Conservation (phyloP, 768 basidiomycete species). For the Boletus rufocinnamomeus region DNA sequence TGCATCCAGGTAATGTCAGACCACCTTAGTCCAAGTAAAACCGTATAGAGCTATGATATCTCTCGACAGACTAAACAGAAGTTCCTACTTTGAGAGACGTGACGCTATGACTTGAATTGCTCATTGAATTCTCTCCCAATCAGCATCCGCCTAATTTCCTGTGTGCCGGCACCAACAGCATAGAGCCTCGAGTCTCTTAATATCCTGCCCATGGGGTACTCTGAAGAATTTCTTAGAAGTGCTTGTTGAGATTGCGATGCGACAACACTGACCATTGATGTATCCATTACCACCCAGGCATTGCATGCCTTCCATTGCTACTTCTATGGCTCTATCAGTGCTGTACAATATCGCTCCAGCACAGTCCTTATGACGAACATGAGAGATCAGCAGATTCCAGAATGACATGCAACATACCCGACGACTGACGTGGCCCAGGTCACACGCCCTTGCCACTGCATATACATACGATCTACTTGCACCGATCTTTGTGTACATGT, state of each 20-base stretch:
- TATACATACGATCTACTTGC: constrained; percentile 91
- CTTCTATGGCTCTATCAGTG: constrained; percentile 89
- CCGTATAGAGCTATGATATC: not conserved
- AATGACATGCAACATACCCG: constrained; percentile 49
- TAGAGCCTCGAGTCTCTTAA: constrained; percentile 87
- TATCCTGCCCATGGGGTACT: constrained; percentile 88
- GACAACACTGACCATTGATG: constrained; percentile 69
- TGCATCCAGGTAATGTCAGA: not conserved
- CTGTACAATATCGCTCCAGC: constrained; percentile 94
- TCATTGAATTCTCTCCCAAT: constrained; percentile 93
- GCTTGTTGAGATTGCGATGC: not conserved
- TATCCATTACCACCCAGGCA: constrained; percentile 95
- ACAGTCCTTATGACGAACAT: constrained; percentile 67
- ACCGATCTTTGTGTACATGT: constrained; percentile 94
- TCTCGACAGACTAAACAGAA: not conserved
- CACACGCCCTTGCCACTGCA: constrained; percentile 88
- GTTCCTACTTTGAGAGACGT: not conserved
- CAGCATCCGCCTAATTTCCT: constrained; percentile 92
- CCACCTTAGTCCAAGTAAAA: not conserved
- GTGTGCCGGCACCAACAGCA: constrained; percentile 95
- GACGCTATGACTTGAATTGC: constrained; percentile 43
- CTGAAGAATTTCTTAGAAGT: constrained; percentile 40
- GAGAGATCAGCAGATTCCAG: constrained; percentile 3
- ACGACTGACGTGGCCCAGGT: constrained; percentile 74
- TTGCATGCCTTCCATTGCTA: constrained; percentile 89